Evolutionary conservation across 2,329 filamentous ascomycete species (phyloP).

Genomic region (Emmonsiellopsis sp.): DNA sequence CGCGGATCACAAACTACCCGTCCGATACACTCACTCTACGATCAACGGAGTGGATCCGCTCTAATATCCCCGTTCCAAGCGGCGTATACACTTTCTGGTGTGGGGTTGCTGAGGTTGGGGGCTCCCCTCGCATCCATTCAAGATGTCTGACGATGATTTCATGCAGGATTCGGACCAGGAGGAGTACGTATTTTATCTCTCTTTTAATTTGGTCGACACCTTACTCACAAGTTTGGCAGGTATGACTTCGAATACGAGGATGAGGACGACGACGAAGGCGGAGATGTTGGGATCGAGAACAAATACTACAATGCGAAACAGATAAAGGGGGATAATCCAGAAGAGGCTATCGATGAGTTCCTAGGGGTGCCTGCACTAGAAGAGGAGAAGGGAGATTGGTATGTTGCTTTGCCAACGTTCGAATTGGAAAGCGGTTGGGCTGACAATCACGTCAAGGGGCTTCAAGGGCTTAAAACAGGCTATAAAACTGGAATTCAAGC

Average conservation of each 20-base stretch:
- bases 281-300: conserved; percentile 93
- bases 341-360: conserved; percentile 86
- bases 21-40: no score
- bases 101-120: neutral
- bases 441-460: conserved; percentile 41
- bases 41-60: no score
- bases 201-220: neutral
- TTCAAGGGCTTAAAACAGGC: conserved; percentile 98
- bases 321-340: conserved; percentile 75
- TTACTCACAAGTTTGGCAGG: conserved; percentile 34
- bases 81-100: neutral
- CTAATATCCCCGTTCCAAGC: neutral
- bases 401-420: conserved; percentile 10
- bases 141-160: conserved; percentile 80
- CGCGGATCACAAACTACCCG: no score
- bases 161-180: conserved; percentile 88
- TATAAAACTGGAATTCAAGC: conserved; percentile 85
- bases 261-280: conserved; percentile 77
- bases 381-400: conserved; percentile 90
- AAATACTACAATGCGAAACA: conserved; percentile 99
- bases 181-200: conserved; percentile 46
- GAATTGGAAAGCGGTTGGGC: neutral
- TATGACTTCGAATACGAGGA: conserved; percentile 98
- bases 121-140: neutral
- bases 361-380: conserved; percentile 78